Percentiles rank a stretch among this genome's conserved stretches.
phyloP scores from a whole-genome alignment of 2,329 filamentous ascomycete species.

The Colletotrichum acutatum region DNA sequence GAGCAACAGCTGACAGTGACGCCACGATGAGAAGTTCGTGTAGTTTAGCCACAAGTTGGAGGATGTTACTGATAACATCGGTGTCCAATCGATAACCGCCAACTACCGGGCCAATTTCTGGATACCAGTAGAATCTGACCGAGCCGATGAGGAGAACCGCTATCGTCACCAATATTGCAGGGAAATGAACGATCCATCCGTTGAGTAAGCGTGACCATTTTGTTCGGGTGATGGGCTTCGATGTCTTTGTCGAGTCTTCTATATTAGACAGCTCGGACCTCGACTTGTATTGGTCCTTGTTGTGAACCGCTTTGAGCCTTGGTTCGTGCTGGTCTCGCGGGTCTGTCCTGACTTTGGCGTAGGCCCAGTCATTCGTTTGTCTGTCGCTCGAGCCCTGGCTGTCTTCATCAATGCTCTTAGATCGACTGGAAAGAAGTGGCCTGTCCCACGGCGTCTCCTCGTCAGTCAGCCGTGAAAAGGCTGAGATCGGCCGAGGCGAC shows the following conservation, averaged over 20 bases:
- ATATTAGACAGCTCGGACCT: too few relatives aligned
- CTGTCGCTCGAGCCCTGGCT: background rate
- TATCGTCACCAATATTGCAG: slow-evolving; percentile 2
- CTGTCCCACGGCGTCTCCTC: background rate
- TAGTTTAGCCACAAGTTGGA: slow-evolving; percentile 25
- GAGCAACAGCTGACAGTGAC: slow-evolving; percentile 22
- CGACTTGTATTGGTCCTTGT: too few relatives aligned
- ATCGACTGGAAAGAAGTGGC: background rate
- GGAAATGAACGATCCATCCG: slow-evolving; percentile 22
- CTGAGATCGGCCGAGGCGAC: background rate
- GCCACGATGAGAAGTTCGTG: slow-evolving; percentile 24
- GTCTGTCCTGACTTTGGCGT: background rate
- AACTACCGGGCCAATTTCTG: background rate
- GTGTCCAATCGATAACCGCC: background rate
- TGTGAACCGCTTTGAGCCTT: too few relatives aligned
- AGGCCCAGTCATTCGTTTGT: background rate
- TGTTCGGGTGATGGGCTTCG: background rate
- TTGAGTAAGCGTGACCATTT: background rate
- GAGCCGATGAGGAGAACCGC: slow-evolving; percentile 8
- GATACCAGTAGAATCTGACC: slow-evolving; percentile 18
- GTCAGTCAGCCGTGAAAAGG: background rate
- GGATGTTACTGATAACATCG: slow-evolving; percentile 19
- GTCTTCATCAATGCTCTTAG: background rate
- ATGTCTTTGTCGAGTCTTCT: background rate
- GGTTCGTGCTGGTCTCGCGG: too few relatives aligned